Evolutionary conservation across 306 rosid genomes (phyloP), one percentile per base, ranked within the genome.

Genomic region (Prunus armeniaca): DNA sequence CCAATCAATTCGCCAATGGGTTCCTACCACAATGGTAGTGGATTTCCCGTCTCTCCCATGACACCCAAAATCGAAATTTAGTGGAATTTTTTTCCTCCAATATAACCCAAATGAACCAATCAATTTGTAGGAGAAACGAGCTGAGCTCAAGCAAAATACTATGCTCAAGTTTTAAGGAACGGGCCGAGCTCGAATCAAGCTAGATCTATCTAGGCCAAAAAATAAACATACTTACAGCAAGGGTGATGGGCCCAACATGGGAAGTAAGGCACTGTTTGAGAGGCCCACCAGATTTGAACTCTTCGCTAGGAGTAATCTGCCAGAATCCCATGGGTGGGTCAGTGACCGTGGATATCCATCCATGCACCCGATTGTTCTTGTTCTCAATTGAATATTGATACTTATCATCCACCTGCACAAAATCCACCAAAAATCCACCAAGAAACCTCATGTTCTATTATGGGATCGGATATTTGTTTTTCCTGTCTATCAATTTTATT

Each of bases 271-370:
- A 76, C 55, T 95, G 99, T 77, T 95, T 95, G 79, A 86, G 47
- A 32, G 97, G 97, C 41, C 99, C 99, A 79, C 92, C 97, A 3
- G 99, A 89, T 70, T 91, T 88, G 68, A 88, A 92, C 73, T 95
- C 99, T 32, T 88, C 80, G 66, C 80, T 87, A 3, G 99, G 89
- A 0, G 97, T 81, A 54, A 95, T 90, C 9, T 85, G 80, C 97
- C 99, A 92, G 65, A 92, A 84, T 20, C 97, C 99, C 2, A 83
- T 65, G 0, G 79, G 80, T 0, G 93, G 87, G n/a, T 92, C 69
- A 7, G 54, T 38, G 43, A 38, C 43, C 43, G 43, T 38, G 81
- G 81, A 85, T 30, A 87, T 78, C 97, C 97, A 90, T n/a, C 97
- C 97, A 62, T 92, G 97, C 65, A 92, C 93, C 76, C 84, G 65